Base-by-base conservation (phyloP, 2,329 filamentous ascomycete genomes). In the Talaromyces funiculosus region DNA sequence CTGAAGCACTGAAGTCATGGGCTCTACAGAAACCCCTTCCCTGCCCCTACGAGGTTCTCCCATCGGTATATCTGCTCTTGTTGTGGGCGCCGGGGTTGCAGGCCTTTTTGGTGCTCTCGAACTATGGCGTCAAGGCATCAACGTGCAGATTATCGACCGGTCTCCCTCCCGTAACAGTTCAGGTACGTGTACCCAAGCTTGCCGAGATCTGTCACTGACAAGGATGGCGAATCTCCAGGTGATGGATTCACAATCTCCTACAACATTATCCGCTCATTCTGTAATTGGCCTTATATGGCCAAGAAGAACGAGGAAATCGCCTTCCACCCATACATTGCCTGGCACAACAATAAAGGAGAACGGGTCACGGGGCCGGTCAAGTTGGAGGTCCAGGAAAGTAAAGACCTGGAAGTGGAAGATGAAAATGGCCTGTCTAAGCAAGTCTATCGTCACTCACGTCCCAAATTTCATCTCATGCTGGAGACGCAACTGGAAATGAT, bases 281-380 rank as follows among this genome's bases (percentile, higher is more conserved):
- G 37, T 16, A 60, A 60, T 8, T 60, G 59, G 59, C 59, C 59
- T 16, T 60, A 60, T 16, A 31, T 60, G n/a, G 35, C 29, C 3
- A n/a, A 56, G 53, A 60, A 54, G 51, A 60, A 60, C 40, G 26
- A 60, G 37, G 53, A 60, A 12, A 60, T 60, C 18, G 35, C 59
- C 14, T 55, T 54, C 16, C 51, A 56, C 42, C 33, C 53, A 7
- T 51, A 43, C 20, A 10, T 60, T 8, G 59, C 59, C 26, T 60
- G 59, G 59, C 40, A 56, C 42, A 56, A 60, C 16, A n/a, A 51
- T 33, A 60, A 56, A 35, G 59, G 59, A 10, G 59, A 60, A 51
- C 59, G 53, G 40, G 9, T 56, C 42, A 42, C 29, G 14, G 59
- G 33, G 18, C 59, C 59, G 12, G 31, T 24, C 14, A 42, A 18